Base-by-base conservation (phyloP, 164 flowering plant genomes). In the Umbilicus rupestris region DNA sequence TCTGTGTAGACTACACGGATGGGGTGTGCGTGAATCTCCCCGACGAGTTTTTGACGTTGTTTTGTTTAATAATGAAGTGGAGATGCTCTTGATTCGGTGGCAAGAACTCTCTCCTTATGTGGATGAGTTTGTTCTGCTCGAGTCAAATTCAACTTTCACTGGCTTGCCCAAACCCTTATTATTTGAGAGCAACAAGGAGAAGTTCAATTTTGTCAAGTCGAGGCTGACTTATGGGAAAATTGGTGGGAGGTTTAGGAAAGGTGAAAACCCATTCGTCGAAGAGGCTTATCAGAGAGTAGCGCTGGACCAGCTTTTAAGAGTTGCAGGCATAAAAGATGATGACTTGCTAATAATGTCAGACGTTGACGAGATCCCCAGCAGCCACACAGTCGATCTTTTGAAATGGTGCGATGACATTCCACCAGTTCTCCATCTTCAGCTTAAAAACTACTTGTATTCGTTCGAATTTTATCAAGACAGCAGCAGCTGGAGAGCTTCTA, bases 281-380 rank as follows among this genome's bases (percentile, higher is more conserved):
- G 78, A 75, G 64, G 78, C 78, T 1, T 75, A 72, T 42, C 75
- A 75, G 52, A 58, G 78, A 59, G 68, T 75, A 3, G 75, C 72
- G 31, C 62, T 75, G 24, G 78, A 75, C 52, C 69, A 72, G 28
- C 72, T 75, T 41, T 49, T 75, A 5, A 47, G 62, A 44, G 50
- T 69, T 20, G 78, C 78, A 3, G 75, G 75, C 14, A 75, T 75
- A 17, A 63, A 68, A 26, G 72, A 75, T 24, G 78, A 72, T 66
- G 78, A 75, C 39, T 37, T 75, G 66, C 37, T 75, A 68, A 75
- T 75, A 17, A 75, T 72, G 78, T 75, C 78, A 3, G 78, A 75
- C 52, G 78, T 75, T 14, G 77, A 75, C 64, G 75, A 75, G 58
- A 75, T 75, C 47, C 78, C 78, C 1, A 72, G 78, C 39, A 37